A percentile compares a stretch with the other conserved stretches of the same genome.
phyloP scores from a whole-genome alignment of 2,329 filamentous ascomycete genomes.

The Nothophaeocryptopus gaeumannii region DNA sequence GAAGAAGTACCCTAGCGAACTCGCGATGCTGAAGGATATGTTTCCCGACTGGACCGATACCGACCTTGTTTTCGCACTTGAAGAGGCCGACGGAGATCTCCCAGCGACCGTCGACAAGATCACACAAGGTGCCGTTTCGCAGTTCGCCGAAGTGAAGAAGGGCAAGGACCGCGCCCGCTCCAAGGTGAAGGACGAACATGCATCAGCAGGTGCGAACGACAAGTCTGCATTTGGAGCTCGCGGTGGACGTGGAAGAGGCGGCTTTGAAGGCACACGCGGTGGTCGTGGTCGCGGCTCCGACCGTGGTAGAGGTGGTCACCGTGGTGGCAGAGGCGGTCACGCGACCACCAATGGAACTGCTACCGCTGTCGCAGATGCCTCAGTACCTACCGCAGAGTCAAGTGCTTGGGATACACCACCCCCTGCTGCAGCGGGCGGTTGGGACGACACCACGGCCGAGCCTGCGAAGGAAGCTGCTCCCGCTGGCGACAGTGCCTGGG shows the following conservation, averaged over 20 bases:
- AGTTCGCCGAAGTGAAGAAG: conserved; percentile 81
- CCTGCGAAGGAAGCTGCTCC: conserved; percentile 20
- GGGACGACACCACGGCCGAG: conserved; percentile 24
- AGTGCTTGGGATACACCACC: conserved; percentile 57
- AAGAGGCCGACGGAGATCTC: conserved; percentile 78
- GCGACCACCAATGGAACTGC: conserved; percentile 61
- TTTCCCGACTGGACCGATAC: conserved; percentile 95
- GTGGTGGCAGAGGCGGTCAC: conserved; percentile 62
- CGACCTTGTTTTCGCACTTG: conserved; percentile 86
- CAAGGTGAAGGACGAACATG: conserved; percentile 64
- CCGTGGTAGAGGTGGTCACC: conserved; percentile 48
- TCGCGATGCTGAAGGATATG: conserved; percentile 82
- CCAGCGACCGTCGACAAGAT: conserved; percentile 73
- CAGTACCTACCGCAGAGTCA: conserved; percentile 67
- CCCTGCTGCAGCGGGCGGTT: conserved; percentile 29
- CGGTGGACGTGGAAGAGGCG: conserved; percentile 39
- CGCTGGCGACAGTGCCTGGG: conserved; percentile 44
- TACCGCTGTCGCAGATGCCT: conserved; percentile 53
- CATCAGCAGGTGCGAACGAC: conserved; percentile 51
- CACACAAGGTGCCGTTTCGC: conserved; percentile 74
- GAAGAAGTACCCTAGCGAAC: conserved; percentile 78
- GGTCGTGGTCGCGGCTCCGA: conserved; percentile 64
- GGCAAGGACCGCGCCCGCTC: conserved; percentile 71
- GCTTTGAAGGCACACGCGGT: conserved; percentile 55
- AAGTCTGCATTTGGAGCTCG: conserved; percentile 47